phyloP scores from a whole-genome alignment of 2,329 filamentous ascomycete species.

The Paramyrothecium sp. region DNA sequence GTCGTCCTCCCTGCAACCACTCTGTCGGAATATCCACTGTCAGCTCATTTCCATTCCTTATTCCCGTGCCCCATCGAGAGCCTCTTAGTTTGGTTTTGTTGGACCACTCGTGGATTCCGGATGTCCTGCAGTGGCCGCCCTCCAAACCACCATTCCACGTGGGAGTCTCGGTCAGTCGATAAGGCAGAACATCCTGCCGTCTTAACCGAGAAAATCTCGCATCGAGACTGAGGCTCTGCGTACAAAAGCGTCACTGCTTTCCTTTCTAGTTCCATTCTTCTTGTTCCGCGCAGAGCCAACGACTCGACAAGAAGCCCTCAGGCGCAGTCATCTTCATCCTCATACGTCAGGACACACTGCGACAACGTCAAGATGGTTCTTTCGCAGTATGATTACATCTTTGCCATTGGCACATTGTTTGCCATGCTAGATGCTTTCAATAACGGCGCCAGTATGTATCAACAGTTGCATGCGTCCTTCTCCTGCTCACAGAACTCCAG shows the following conservation, averaged over 20 bases:
- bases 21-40: too few species aligned
- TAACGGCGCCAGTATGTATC: conserved; percentile 42
- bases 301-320: neutral
- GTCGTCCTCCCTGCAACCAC: too few species aligned
- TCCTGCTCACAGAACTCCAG: conserved; percentile 29
- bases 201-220: neutral
- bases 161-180: neutral
- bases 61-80: too few species aligned
- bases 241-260: neutral
- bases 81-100: neutral
- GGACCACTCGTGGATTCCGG: neutral
- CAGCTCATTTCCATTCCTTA: too few species aligned
- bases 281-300: neutral
- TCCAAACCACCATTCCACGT: neutral
- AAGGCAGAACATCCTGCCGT: neutral
- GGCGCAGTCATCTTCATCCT: neutral
- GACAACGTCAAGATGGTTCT: conserved; percentile 11
- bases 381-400: conserved; percentile 60
- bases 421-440: conserved; percentile 67
- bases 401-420: conserved; percentile 64
- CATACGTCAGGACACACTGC: neutral
- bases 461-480: neutral
- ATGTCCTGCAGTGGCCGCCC: neutral
- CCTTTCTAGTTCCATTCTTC: neutral
- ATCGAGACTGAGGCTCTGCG: neutral